Evolutionary conservation across 208 protist genomes (phyloP), one percentile per base, ranked within the genome.

Genomic region (Histomonas meleagridis): DNA sequence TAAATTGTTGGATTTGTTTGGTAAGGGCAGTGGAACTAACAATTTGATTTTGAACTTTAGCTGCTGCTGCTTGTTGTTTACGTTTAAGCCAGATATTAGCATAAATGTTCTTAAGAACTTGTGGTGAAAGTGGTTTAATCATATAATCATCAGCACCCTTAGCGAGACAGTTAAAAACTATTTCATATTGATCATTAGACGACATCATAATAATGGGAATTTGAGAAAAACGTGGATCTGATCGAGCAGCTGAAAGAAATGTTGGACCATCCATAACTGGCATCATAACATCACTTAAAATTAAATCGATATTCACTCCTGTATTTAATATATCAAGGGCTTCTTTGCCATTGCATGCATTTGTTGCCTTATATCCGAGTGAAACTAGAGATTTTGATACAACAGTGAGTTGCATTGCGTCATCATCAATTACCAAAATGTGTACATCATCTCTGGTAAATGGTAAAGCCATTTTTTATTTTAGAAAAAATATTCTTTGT

Each of bases 141-240:
- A 79, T 43, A 49, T 79, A 79, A 79, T 79, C 70, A 49, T 79
- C 70, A 18, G 70, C 70, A 51, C 70, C 70, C 40, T 79, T 79
- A 49, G 70, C 46, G 28, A 79, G 70, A 35, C 70, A 79, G 40
- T 79, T 40, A 35, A 79, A 79, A 49, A 79, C 70, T 49, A 79
- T 79, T 51, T 79, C 70, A 23, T 79, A 79, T 79, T 79, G 70
- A 51, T 79, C 70, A 40, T 79, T 79, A 10, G 70, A 79, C 18
- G 70, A 79, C 70, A 79, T 79, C 70, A 79, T 79, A 79, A 79
- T 49, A 23, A 79, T 79, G 46, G 70, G 70, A 28, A 79, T 79
- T 79, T 79, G 70, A 14, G 32, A 32, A 35, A 79, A 79, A 49
- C 40, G 46, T 48, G 70, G 40, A 49, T 79, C 70, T n/a, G 70